Evolutionary conservation across 2,329 filamentous ascomycete species (phyloP).

Genomic region (Penicillium freii): DNA sequence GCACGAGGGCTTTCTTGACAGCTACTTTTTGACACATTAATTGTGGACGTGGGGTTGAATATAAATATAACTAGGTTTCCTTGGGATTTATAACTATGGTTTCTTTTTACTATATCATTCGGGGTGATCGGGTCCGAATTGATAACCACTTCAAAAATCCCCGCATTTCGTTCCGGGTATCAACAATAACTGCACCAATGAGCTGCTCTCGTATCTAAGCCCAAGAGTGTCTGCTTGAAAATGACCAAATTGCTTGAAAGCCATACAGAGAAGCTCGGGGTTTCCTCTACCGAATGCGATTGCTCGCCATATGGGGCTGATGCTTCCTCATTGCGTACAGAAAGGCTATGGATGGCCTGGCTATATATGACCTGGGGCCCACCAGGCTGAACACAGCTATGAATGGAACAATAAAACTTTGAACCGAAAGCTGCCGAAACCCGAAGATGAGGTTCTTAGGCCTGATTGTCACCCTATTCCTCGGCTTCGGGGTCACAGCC

Average conservation of each 20-base stretch:
- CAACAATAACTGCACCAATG: slow-evolving; percentile 33
- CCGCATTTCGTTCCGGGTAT: slow-evolving; percentile 18
- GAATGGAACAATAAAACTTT: background rate
- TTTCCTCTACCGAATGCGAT: background rate
- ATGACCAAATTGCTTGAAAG: background rate
- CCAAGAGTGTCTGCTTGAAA: background rate
- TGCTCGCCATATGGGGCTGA: background rate
- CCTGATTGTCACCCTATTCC: background rate
- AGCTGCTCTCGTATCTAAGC: background rate
- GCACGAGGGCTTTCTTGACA: background rate
- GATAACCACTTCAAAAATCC: background rate
- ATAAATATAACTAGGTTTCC: background rate
- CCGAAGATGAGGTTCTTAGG: slow-evolving; percentile 3
- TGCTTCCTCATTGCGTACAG: background rate
- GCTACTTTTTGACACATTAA: background rate
- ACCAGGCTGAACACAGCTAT: background rate
- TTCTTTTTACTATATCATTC: background rate
- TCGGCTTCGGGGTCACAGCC: slow-evolving; percentile 8
- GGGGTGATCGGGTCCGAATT: slow-evolving; percentile 19
- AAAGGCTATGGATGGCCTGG: background rate
- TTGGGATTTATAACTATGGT: background rate
- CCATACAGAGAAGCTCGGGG: background rate
- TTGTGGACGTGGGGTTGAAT: background rate
- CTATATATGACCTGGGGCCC: background rate
- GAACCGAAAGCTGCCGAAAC: background rate